Conservation (phyloP, 2,329 filamentous ascomycete species). For the Fusarium equiseti region DNA sequence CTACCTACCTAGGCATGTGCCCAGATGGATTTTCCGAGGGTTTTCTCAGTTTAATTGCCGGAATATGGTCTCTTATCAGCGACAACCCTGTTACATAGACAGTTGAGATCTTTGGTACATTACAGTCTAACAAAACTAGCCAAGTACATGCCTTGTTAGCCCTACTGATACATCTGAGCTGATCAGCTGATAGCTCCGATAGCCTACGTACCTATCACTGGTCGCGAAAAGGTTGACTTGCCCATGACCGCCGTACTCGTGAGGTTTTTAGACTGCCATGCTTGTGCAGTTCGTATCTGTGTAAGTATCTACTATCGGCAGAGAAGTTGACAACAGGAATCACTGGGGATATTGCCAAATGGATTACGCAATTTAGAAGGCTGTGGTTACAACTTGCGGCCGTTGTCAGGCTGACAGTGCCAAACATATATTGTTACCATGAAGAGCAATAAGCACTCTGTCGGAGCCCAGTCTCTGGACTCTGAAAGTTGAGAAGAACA, state of each 20-base stretch:
- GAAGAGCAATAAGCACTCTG: constrained; percentile 40
- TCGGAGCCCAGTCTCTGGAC: constrained; percentile 36
- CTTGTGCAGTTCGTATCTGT: background rate
- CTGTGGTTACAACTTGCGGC: background rate
- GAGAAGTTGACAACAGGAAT: background rate
- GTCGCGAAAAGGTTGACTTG: background rate
- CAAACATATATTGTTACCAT: constrained; percentile 22
- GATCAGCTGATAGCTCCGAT: constrained; percentile 22
- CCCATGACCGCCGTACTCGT: background rate
- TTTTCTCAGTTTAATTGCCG: background rate
- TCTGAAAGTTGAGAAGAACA: constrained; percentile 46
- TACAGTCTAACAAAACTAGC: constrained; percentile 7
- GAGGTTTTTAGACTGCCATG: background rate
- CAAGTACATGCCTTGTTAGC: constrained; percentile 21
- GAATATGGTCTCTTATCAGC: background rate
- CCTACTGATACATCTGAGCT: background rate
- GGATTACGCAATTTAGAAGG: background rate
- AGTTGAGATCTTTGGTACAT: background rate
- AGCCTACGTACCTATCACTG: constrained; percentile 10
- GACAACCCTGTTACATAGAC: background rate
- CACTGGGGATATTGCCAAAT: background rate
- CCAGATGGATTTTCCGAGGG: background rate
- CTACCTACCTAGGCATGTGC: background rate
- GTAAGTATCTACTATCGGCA: background rate
- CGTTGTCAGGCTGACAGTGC: constrained; percentile 1